Conservation (phyloP, 768 basidiomycete genomes). For the Boletus subparvulus region DNA sequence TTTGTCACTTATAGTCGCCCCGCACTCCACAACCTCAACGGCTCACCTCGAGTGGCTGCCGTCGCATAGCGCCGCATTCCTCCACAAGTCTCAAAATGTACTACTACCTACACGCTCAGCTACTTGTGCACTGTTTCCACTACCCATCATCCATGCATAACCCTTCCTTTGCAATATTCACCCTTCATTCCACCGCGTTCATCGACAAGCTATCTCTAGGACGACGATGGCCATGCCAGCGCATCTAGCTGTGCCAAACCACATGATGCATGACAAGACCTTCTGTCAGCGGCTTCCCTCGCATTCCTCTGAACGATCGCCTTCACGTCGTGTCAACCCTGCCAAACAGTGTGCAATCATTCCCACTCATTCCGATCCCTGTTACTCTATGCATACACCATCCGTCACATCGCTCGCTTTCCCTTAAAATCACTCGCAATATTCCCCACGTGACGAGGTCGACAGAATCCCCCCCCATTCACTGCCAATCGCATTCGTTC, state of each 20-base stretch:
- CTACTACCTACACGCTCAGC: conserved; percentile 59
- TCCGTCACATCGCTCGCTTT: conserved; percentile 48
- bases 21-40: conserved; percentile 75
- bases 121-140: conserved; percentile 63
- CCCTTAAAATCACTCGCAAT: conserved; percentile 43
- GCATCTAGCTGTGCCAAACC: conserved; percentile 22
- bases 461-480: conserved; percentile 50
- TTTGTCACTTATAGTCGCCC: conserved; percentile 77
- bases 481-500: conserved; percentile 53
- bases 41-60: conserved; percentile 52
- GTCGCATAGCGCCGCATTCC: conserved; percentile 54
- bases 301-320: conserved; percentile 12
- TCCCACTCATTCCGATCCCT: conserved; percentile 42
- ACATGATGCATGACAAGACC: conserved; percentile 13
- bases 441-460: conserved; percentile 50
- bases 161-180: conserved; percentile 62
- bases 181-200: conserved; percentile 46
- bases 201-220: conserved; percentile 48
- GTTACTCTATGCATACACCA: conserved; percentile 59
- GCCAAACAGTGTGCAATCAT: conserved; percentile 36
- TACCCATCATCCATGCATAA: conserved; percentile 66
- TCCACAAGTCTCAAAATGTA: conserved; percentile 75
- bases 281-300: conserved; percentile 11
- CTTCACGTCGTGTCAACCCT: conserved; percentile 16
- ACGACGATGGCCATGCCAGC: conserved; percentile 15